Percentiles rank a stretch among this genome's conserved stretches.
These are phyloP conservation scores for Zoysia pacifica DNA, from an alignment of 176 grass and related monocot species.

Conservation along the genomic window DNA sequence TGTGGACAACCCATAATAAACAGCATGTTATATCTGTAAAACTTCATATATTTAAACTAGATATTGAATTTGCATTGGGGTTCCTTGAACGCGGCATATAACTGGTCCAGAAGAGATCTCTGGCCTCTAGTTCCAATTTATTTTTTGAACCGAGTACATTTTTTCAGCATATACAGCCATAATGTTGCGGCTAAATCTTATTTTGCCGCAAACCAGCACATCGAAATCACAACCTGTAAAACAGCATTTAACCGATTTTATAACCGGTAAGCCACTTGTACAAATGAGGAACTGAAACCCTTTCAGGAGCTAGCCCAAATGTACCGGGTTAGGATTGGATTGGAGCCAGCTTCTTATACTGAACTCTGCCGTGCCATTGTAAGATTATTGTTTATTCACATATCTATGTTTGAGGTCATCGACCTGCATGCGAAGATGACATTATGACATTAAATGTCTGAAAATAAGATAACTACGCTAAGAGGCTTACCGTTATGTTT, in stretches of 20 bases:
- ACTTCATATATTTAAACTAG: too few species aligned
- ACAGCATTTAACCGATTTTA: not conserved
- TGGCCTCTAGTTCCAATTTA: slow-evolving; percentile 8
- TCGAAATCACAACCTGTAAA: slow-evolving; percentile 10
- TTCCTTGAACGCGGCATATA: not conserved
- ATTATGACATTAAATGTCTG: not conserved
- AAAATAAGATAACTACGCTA: not conserved
- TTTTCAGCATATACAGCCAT: slow-evolving; percentile 14
- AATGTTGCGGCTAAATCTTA: slow-evolving; percentile 29
- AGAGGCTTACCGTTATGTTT: slow-evolving; percentile 71
- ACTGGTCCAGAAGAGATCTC: not conserved
- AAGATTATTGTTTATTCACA: slow-evolving; percentile 39
- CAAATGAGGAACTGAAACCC: slow-evolving; percentile 8
- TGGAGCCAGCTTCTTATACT: slow-evolving; percentile 17
- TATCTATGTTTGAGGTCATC: slow-evolving; percentile 22
- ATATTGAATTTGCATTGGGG: too few species aligned
- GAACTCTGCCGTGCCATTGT: not conserved
- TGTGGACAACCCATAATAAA: too few species aligned
- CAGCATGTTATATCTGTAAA: too few species aligned
- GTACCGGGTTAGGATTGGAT: slow-evolving; percentile 5
- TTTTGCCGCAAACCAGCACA: slow-evolving; percentile 23
- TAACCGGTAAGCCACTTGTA: not conserved
- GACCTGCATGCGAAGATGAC: slow-evolving; percentile 27
- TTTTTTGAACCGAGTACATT: not conserved
- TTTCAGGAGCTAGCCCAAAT: slow-evolving; percentile 21